Base-by-base conservation (phyloP, 176 grass and related monocot species). In the Ampelocalamus luodianensis region DNA sequence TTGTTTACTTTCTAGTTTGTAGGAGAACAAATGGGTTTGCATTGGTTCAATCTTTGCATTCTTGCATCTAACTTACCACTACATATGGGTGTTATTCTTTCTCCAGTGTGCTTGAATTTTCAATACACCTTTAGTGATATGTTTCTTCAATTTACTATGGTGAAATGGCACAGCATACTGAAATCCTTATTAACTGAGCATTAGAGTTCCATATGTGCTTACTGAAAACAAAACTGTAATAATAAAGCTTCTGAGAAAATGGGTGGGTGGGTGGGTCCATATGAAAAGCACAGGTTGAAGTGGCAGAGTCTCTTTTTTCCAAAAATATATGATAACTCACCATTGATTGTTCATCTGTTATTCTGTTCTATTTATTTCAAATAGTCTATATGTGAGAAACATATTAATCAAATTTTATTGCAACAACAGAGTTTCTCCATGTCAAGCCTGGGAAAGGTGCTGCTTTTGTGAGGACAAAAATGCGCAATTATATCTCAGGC, bases 361-460 rank as follows among this genome's bases (percentile, higher is more conserved):
- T 34, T 34, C 32, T 34, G 1, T 44, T 62, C 10, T 44, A 20
- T 61, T 45, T 50, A 66, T 54, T 67, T 84, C 34, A 29, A 38
- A 22, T 32, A 36, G 24, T 27, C 36, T 77, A 8, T 14, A 34
- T 27, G 22, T 49, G 38, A 24, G 5, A 65, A 65, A 55, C 5
- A 56, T 40, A 11, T 26, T 12, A 42, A 39, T 76, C 5, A 58
- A 44, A 44, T 27, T 29, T 44, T 72, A 53, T 79, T 75, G 22
- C 43, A 71, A 81, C 78, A 84, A 65, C 86, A 99, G 96, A 96
- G 59, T 99, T 99, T 79, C 94, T 99, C 49, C 96, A 99, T 44
- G 93, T 99, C 59, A 99, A 99, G 84, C 96, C 96, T 74, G 96
- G 96, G 71, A 99, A 99, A 87, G 96, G 93, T 74, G 96, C 96